Conservation (phyloP, 1,139 yeast genomes). For the Taphrina deformans region DNA sequence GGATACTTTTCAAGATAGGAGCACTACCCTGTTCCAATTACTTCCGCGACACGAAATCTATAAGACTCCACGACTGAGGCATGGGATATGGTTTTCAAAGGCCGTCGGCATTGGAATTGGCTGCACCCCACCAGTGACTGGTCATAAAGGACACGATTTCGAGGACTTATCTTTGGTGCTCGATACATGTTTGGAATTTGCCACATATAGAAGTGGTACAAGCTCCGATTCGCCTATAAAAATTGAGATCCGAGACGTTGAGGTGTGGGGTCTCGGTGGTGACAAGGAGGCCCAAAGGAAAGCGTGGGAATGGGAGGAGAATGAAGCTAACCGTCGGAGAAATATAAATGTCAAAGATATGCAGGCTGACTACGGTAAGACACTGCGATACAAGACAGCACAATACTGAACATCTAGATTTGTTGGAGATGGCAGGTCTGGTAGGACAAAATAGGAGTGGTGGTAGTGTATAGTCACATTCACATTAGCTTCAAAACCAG, state of each 20-base stretch:
- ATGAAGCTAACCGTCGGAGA: conserved; percentile 12
- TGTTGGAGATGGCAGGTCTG: conserved; percentile 22
- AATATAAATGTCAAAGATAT: conserved; percentile 16
- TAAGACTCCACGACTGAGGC: not conserved
- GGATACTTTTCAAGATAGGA: conserved; percentile 11
- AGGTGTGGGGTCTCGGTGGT: conserved; percentile 27
- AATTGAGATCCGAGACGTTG: conserved; percentile 8
- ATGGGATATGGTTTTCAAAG: conserved; percentile 10
- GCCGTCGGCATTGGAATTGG: conserved; percentile 18
- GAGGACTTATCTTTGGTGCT: conserved; percentile 8
- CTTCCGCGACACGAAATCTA: conserved; percentile 1
- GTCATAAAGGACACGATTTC: not conserved
- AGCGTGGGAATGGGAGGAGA: conserved; percentile 30
- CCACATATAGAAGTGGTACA: conserved; percentile 3
- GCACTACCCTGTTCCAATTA: conserved; percentile 12
- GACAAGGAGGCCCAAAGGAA: conserved; percentile 22
- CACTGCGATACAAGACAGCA: not conserved
- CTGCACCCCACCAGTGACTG: not conserved
- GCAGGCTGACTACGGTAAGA: conserved; percentile 20
- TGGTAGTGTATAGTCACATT: conserved; percentile 27
- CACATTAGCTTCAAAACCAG: too few relatives aligned
- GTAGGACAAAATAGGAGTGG: conserved; percentile 25
- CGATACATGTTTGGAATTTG: conserved; percentile 14
- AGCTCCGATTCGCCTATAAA: not conserved
- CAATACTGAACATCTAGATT: not conserved